Evolutionary conservation across 768 basidiomycete species (phyloP), one percentile per base, ranked within the genome.

Genomic region (Amanita thiersii): DNA sequence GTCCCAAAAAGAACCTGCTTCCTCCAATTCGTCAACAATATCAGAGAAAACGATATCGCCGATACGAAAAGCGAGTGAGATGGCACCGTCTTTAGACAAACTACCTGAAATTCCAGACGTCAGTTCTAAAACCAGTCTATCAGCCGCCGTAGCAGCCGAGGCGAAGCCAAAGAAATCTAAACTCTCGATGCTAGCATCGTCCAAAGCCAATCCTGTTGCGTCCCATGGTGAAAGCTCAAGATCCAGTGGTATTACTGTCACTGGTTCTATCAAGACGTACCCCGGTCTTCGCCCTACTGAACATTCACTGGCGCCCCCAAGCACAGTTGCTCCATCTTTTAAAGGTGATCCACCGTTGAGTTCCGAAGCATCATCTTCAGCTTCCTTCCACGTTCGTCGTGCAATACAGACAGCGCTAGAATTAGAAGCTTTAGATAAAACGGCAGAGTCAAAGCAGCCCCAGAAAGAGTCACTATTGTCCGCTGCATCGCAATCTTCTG

Each of bases 221-320:
- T 56, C 56, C 25, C 61, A 61, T 33, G 72, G 66, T 44, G 63
- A 69, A 46, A 76, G 72, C 50, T 77, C 80, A 17, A 63, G 70
- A 37, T 75, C 77, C 17, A 75, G 72, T 2, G 73, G 71, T 44
- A 72, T 63, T 7, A 59, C 75, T 31, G 64, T 73, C 24, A 62
- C 74, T 0, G 77, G 75, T 2, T 79, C 83, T 18, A 67, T 82
- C n/a, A 73, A 78, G 50, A 86, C 86, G 1, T 87, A 80, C 53
- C 80, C 84, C 17, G 69, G 54, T 12, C 66, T 86, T 46, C 78
- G 85, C 12, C 86, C 84, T n/a, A 70, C 79, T 19, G 56, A 76
- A 2, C 68, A 73, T 37, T 86, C 84, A 11, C 53, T 64, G 17
- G 52, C 56, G 23, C 60, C 64, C 8, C 56, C 62, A 12, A 68